Evolutionary conservation across 371 early-diverging fungal species (phyloP).

Genomic region (Lichtheimia corymbifera): DNA sequence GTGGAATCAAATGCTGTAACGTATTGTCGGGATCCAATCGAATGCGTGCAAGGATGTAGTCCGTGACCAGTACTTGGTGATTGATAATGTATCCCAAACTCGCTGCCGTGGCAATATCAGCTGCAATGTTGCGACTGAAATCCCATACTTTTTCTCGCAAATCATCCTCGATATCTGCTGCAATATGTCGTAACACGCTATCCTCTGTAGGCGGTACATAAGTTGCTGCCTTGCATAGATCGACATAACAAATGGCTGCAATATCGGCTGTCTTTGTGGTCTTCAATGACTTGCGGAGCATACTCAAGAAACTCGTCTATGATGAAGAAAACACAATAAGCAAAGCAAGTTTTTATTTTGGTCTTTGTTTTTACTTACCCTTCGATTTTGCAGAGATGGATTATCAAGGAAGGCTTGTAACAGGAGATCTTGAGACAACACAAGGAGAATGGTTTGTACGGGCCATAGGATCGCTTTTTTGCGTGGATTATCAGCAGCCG

Average conservation of each 20-base stretch:
- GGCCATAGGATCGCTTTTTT: conserved; percentile 77
- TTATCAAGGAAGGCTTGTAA: conserved; percentile 8
- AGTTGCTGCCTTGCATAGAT: conserved; percentile 75
- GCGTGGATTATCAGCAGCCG: conserved; percentile 64
- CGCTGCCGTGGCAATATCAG: conserved; percentile 35
- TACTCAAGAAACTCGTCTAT: conserved; percentile 65
- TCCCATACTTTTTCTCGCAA: conserved; percentile 72
- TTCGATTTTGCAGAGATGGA: conserved; percentile 30
- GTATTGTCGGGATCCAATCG: conserved; percentile 68
- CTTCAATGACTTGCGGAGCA: conserved; percentile 63
- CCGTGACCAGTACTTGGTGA: conserved; percentile 57
- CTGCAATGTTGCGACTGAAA: conserved; percentile 47
- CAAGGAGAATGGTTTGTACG: conserved; percentile 71
- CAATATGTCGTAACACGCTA: conserved; percentile 63
- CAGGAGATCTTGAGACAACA: conserved; percentile 74
- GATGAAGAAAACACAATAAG: conserved; percentile 11
- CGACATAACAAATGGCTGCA: conserved; percentile 75
- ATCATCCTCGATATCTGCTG: conserved; percentile 72
- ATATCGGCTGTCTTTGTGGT: conserved; percentile 65
- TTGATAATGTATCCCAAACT: conserved; percentile 49
- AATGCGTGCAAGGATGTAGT: conserved; percentile 71
- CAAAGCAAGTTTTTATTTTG: neutral
- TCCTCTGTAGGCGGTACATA: conserved; percentile 67
- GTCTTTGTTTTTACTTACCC: conserved; percentile 20
- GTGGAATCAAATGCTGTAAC: conserved; percentile 59